A percentile compares a stretch with the other conserved stretches of the same genome.
Evolutionary conservation across 169 alveolate species (phyloP).

Genomic region (Plasmodium knowlesi): DNA sequence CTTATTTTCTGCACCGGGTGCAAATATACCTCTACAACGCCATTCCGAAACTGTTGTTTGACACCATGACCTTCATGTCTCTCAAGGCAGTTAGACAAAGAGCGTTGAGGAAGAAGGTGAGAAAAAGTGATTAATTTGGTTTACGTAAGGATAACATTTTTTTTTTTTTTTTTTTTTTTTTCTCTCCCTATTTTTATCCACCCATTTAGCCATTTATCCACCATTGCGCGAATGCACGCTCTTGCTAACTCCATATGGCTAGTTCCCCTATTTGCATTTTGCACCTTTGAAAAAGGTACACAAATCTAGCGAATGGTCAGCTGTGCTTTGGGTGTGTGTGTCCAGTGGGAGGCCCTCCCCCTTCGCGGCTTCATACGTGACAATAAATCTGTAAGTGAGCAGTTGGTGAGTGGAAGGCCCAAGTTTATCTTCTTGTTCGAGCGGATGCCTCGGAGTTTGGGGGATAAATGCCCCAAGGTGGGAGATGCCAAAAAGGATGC

Average conservation of each 20-base stretch:
- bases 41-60: constrained; percentile 24
- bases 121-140: background rate
- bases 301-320: background rate
- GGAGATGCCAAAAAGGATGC: background rate
- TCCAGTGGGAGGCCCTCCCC: background rate
- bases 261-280: background rate
- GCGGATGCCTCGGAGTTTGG: background rate
- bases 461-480: background rate
- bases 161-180: constrained; percentile 5
- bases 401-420: background rate
- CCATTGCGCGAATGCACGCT: background rate
- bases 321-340: background rate
- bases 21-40: constrained; percentile 60
- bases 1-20: constrained; percentile 74
- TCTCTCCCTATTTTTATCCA: background rate
- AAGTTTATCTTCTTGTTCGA: background rate
- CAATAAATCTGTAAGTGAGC: background rate
- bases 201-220: background rate
- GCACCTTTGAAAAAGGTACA: background rate
- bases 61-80: background rate
- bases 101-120: constrained; percentile 38
- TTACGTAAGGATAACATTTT: background rate
- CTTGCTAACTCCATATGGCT: background rate
- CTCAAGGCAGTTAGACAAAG: constrained; percentile 39
- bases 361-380: background rate